phyloP scores from a whole-genome alignment of 2,329 filamentous ascomycete genomes.

The Stagonosporopsis cucurbitacearum region DNA sequence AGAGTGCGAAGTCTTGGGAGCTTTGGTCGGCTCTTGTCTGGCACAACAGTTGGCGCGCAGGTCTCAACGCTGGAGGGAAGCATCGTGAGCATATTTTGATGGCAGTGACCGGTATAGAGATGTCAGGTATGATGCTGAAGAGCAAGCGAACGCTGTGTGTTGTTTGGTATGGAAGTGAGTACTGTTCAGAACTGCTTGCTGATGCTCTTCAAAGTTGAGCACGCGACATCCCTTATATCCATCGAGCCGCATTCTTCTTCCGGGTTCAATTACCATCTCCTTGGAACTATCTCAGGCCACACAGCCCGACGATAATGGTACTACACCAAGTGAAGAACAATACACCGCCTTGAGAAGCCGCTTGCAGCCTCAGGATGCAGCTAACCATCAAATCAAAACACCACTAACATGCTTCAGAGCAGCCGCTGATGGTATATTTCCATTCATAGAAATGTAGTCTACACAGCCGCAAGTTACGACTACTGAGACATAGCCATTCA shows the following conservation, averaged over 20 bases:
- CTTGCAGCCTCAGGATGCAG: constrained; percentile 21
- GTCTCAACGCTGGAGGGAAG: constrained; percentile 11
- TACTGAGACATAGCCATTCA: constrained; percentile 19
- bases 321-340: background rate
- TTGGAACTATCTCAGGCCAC: constrained; percentile 7
- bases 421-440: constrained; percentile 5
- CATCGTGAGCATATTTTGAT: constrained; percentile 23
- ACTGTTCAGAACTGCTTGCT: constrained; percentile 5
- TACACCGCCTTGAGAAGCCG: constrained; percentile 15
- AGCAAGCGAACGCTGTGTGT: background rate
- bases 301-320: constrained; percentile 17
- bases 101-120: background rate
- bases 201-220: constrained; percentile 14
- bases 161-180: constrained; percentile 7
- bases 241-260: background rate
- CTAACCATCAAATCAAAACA: constrained; percentile 9
- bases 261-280: background rate
- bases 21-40: constrained; percentile 19
- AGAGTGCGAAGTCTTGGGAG: constrained; percentile 27
- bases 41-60: constrained; percentile 2
- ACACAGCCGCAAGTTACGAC: constrained; percentile 33
- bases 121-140: background rate
- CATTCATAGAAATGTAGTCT: constrained; percentile 2
- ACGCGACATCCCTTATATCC: constrained; percentile 27
- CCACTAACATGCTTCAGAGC: constrained; percentile 2